Evolutionary conservation across 306 rosid genomes (phyloP).

Genomic region (Quillaja saponaria): DNA sequence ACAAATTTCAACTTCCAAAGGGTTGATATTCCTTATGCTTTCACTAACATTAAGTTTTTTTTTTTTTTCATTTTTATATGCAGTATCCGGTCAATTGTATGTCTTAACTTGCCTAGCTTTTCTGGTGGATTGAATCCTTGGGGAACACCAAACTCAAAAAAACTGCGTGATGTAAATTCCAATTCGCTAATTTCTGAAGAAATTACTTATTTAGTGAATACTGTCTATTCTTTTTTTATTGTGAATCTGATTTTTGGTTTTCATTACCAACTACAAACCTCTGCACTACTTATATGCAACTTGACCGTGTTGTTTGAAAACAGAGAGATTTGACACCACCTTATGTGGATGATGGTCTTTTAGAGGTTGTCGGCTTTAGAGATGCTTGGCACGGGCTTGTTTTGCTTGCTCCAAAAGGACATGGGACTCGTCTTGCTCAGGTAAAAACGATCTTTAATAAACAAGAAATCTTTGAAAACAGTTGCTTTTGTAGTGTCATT

Average conservation of each 20-base stretch:
- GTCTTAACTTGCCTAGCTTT: constrained; percentile 97
- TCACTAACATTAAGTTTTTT: not conserved
- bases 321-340: constrained; percentile 81
- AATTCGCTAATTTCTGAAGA: constrained; percentile 20
- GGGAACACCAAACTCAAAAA: constrained; percentile 73
- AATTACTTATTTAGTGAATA: not conserved
- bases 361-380: constrained; percentile 93
- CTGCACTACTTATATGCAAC: not conserved
- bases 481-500: not conserved
- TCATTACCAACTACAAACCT: not conserved
- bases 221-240: not conserved
- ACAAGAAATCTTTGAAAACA: not conserved
- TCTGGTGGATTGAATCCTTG: constrained; percentile 97
- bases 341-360: constrained; percentile 82
- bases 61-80: constrained; percentile 19
- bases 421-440: constrained; percentile 99
- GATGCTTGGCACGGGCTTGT: constrained; percentile 98
- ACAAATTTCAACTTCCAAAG: not conserved
- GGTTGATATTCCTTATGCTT: not conserved
- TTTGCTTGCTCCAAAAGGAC: constrained; percentile 88
- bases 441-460: constrained; percentile 32
- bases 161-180: constrained; percentile 48
- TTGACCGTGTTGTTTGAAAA: constrained; percentile 24
- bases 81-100: constrained; percentile 90
- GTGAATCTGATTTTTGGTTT: constrained; percentile 2